Base-by-base conservation (phyloP, 805 yeast genomes). In the Kuraishia ogatae region DNA sequence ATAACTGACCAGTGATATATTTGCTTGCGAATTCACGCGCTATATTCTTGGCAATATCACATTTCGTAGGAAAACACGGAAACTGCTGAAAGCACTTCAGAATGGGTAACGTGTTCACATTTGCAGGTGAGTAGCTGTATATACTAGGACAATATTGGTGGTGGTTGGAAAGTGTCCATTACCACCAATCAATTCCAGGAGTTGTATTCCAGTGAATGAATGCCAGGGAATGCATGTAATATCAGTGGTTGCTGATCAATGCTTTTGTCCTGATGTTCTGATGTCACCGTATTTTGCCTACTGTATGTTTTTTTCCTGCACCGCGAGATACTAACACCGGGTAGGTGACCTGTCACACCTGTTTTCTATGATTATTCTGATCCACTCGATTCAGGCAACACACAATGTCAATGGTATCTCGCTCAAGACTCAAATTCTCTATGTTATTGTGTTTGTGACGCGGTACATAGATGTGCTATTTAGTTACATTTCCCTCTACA, bases 361-460 rank as follows among this genome's bases (percentile, higher is more conserved):
- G 68, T 82, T 86, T 19, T 84, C 96, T 62, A 88, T 89, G 52
- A 73, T 88, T 57, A 80, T 94, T 55, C 77, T 94, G 59, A 73
- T 93, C 53, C 84, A 82, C 54, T 81, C 90, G 48, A 89, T 94
- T 61, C 78, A 75, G 53, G 65, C 72, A 5, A 79, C 87, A 55
- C 75, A 75, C 57, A 84, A 96, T 6, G 83, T 87, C 51, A 80
- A 83, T 29, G 99, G 99, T 50, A 80, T 94, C 52, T 91, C 97
- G 1, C 73, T 89, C 66, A 93, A 93, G 72, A 89, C 98, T 0
- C 98, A 94, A 67, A 73, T 80, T 1, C 73, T 93, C 48, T 94
- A 93, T 68, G 82, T 80, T 49, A 59, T 84, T 35, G 96, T 90
- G 20, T 91, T 82, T 62, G 65, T 82, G 49, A 77, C 91, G 15